Evolutionary conservation across 2,329 filamentous ascomycete species (phyloP).

Genomic region (Alternaria novae-zelandiae): DNA sequence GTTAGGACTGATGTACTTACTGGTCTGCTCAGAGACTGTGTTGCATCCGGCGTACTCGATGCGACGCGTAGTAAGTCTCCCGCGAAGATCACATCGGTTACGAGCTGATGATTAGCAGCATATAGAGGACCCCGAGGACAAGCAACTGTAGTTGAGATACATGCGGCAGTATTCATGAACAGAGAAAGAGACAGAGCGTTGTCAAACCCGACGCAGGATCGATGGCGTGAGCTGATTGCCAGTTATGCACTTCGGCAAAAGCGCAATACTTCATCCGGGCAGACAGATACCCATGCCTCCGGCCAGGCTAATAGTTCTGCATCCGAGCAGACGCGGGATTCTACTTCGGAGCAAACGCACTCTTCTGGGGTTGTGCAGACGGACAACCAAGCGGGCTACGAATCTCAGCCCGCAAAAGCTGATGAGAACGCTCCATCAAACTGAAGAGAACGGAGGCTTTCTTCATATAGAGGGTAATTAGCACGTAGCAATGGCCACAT

Average conservation of each 20-base stretch:
- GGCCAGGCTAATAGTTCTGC: background rate
- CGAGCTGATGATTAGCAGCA: background rate
- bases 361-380: background rate
- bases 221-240: background rate
- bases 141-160: background rate
- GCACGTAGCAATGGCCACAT: background rate
- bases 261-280: background rate
- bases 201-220: rapidly evolving
- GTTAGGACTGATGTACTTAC: background rate
- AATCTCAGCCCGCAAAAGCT: background rate
- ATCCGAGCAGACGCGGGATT: background rate
- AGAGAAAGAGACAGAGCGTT: rapidly evolving
- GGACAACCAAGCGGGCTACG: background rate
- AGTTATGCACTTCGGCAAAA: background rate
- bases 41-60: background rate
- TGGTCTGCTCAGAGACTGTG: background rate
- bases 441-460: background rate
- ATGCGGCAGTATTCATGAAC: background rate
- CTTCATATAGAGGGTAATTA: rapidly evolving
- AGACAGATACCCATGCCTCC: background rate
- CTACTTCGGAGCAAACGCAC: background rate
- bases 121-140: background rate
- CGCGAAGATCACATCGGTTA: rapidly evolving
- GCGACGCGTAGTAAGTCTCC: background rate
- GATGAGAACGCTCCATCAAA: background rate